A percentile compares a stretch with the other conserved stretches of the same genome.
phyloP scores from a whole-genome alignment of 2,329 filamentous ascomycete species.

The Cucurbitaria berberidis region DNA sequence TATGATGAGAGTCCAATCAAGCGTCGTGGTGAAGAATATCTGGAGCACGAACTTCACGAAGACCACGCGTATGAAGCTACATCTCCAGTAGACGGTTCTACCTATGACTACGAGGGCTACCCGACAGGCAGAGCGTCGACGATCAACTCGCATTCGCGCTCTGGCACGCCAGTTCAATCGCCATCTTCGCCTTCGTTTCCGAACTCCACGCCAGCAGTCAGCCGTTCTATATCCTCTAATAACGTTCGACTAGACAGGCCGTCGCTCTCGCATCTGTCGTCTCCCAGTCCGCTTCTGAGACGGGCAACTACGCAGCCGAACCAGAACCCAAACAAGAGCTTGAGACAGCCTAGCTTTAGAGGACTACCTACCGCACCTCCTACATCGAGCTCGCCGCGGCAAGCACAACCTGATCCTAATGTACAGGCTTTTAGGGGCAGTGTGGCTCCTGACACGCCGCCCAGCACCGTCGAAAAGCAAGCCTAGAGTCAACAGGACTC shows the following conservation, averaged over 20 bases:
- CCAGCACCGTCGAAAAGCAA: constrained; percentile 27
- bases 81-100: constrained; percentile 7
- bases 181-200: constrained; percentile 9
- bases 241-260: constrained; percentile 22
- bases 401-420: constrained; percentile 3
- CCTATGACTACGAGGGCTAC: constrained; percentile 41
- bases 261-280: constrained; percentile 20
- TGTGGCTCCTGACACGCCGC: constrained; percentile 35
- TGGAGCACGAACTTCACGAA: constrained; percentile 51
- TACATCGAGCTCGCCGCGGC: constrained; percentile 27
- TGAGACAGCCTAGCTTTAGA: constrained; percentile 31
- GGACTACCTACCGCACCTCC: constrained; percentile 28
- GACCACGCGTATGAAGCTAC: constrained; percentile 11
- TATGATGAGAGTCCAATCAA: constrained; percentile 75
- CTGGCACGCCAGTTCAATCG: constrained; percentile 25
- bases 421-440: constrained; percentile 18
- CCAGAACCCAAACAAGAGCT: constrained; percentile 1
- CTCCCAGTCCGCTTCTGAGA: constrained; percentile 44
- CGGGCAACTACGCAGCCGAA: constrained; percentile 41
- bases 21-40: constrained; percentile 69
- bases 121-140: constrained; percentile 27
- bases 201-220: constrained; percentile 15
- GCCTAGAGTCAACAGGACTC: neutral
- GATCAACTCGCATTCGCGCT: constrained; percentile 23
- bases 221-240: constrained; percentile 14